These are phyloP conservation scores for Leptographium lundbergii DNA, from an alignment of 2,329 filamentous ascomycete genomes.

Conservation along the genomic window DNA sequence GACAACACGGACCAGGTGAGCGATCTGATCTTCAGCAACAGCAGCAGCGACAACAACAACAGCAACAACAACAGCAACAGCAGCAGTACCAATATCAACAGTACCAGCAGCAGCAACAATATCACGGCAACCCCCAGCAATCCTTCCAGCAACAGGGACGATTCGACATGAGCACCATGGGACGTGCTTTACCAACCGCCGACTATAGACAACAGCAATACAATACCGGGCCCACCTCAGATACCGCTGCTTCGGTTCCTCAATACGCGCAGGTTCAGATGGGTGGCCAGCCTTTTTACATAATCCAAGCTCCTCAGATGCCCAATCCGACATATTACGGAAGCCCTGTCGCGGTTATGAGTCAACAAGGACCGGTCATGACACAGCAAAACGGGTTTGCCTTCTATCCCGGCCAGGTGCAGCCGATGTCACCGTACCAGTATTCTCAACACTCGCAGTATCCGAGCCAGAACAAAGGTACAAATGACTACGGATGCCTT, in stretches of 20 bases:
- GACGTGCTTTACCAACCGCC: neutral
- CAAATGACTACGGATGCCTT: neutral
- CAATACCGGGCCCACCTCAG: neutral
- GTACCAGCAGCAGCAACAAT: neutral
- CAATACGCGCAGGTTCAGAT: neutral
- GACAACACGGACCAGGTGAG: neutral
- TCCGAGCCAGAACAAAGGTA: neutral
- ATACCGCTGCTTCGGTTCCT: neutral
- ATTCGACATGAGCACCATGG: conserved; percentile 6
- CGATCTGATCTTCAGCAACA: neutral
- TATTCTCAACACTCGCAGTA: neutral
- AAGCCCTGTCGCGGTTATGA: neutral
- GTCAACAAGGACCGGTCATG: neutral
- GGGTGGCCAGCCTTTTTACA: neutral
- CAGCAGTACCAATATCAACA: neutral
- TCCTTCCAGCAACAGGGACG: neutral
- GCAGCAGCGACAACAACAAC: neutral
- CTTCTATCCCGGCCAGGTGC: neutral
- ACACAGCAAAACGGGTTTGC: neutral
- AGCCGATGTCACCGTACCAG: neutral
- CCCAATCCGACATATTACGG: neutral
- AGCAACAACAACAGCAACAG: neutral
- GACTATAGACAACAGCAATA: conserved; percentile 3
- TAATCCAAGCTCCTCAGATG: neutral
- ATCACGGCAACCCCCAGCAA: neutral